phyloP scores from a whole-genome alignment of 1,284 basidiomycete genomes.

The Grifola frondosa region DNA sequence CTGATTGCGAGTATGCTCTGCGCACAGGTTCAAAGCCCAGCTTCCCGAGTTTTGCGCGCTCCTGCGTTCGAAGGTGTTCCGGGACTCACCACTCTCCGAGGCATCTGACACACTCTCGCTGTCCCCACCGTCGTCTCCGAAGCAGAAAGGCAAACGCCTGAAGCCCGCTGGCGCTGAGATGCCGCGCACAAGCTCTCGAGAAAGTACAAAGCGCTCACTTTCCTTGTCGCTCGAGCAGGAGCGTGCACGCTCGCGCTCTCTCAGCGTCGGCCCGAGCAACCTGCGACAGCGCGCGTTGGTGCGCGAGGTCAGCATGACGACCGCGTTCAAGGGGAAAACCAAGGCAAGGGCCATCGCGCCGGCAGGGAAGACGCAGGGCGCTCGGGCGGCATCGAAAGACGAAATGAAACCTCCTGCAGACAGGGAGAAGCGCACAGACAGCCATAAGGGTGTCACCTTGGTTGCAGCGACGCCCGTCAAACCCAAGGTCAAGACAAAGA shows the following conservation, averaged over 20 bases:
- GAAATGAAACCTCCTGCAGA: constrained; percentile 3
- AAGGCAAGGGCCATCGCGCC: constrained; percentile 33
- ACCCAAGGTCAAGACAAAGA: constrained; percentile 4
- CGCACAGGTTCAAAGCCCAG: constrained; percentile 51
- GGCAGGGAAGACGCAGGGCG: constrained; percentile 26
- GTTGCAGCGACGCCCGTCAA: constrained; percentile 63
- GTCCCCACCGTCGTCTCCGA: constrained; percentile 26
- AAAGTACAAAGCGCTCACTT: constrained; percentile 62
- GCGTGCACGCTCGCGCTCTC: constrained; percentile 41
- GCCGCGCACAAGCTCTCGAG: constrained; percentile 45
- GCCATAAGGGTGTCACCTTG: constrained; percentile 43
- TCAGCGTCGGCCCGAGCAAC: constrained; percentile 34
- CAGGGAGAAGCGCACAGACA: constrained; percentile 9
- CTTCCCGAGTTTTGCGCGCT: constrained; percentile 57
- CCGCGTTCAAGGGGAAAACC: constrained; percentile 51
- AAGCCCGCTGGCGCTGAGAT: constrained; percentile 13
- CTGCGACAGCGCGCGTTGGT: constrained; percentile 49
- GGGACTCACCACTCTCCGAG: constrained; percentile 56
- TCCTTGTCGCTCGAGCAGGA: constrained; percentile 62
- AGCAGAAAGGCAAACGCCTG: constrained; percentile 17
- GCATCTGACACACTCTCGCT: constrained; percentile 31
- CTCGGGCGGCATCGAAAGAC: constrained; percentile 5
- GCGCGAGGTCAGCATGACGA: constrained; percentile 73
- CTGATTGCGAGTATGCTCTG: constrained; percentile 2
- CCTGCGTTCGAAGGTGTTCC: constrained; percentile 67